Evolutionary conservation across 768 basidiomycete genomes (phyloP).

Genomic region (Mycena maculata): DNA sequence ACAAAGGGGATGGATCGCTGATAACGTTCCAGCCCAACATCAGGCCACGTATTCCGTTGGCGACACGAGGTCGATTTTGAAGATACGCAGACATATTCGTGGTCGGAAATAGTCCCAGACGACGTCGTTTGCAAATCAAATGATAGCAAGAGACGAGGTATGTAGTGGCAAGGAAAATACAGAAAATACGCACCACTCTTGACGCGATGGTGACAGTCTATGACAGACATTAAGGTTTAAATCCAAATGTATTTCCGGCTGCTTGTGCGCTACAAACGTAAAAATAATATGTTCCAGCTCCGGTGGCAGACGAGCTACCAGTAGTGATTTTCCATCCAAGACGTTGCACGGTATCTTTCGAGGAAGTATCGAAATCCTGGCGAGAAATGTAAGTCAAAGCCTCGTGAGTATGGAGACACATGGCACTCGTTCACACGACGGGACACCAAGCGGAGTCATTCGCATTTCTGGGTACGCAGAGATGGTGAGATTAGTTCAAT

Average conservation of each 20-base stretch:
- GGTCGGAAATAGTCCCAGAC: background rate
- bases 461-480: too few relatives aligned
- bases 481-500: too few relatives aligned
- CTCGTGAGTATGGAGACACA: too few relatives aligned
- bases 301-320: too few relatives aligned
- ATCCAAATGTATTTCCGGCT: background rate
- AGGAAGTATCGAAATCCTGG: too few relatives aligned
- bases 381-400: too few relatives aligned
- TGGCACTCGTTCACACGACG: too few relatives aligned
- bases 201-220: too few relatives aligned
- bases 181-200: constrained; percentile 8
- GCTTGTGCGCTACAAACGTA: background rate
- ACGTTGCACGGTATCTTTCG: too few relatives aligned
- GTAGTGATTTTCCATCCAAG: too few relatives aligned
- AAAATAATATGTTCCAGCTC: too few relatives aligned
- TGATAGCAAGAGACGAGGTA: background rate
- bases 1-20: background rate
- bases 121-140: background rate
- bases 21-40: background rate
- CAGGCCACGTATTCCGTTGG: constrained; percentile 7
- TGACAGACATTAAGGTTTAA: constrained; percentile 7
- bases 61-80: background rate
- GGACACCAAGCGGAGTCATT: too few relatives aligned
- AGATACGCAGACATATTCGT: background rate
- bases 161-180: constrained; percentile 5